Evolutionary conservation across 176 grass and related monocot species (phyloP).

Genomic region (Juncus inflexus): DNA sequence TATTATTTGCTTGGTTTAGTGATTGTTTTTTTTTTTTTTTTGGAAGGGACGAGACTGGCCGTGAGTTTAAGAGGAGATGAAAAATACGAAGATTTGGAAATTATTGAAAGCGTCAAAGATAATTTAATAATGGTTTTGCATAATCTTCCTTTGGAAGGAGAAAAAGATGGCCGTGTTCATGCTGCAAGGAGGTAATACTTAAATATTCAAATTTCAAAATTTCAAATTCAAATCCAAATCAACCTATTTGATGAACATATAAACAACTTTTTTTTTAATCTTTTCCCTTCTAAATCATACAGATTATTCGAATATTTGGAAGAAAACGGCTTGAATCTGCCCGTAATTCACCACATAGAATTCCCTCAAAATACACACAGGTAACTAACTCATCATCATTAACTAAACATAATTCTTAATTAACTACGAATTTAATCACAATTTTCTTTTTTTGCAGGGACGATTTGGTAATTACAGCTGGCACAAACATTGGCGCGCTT

Average conservation of each 20-base stretch:
- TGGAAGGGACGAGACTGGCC: constrained; percentile 75
- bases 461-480: constrained; percentile 87
- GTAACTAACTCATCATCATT: constrained; percentile 23
- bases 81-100: constrained; percentile 57
- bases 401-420: constrained; percentile 10
- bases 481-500: constrained; percentile 72
- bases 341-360: constrained; percentile 86
- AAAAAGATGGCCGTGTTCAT: constrained; percentile 79
- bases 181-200: constrained; percentile 66
- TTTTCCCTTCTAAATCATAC: constrained; percentile 16
- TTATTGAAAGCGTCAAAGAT: constrained; percentile 57
- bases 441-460: constrained; percentile 51
- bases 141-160: constrained; percentile 60
- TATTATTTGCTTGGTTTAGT: not conserved
- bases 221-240: not conserved
- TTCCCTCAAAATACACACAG: constrained; percentile 59
- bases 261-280: constrained; percentile 25
- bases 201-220: constrained; percentile 3
- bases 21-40: not conserved
- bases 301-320: constrained; percentile 90
- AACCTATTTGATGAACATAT: not conserved
- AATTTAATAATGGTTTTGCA: constrained; percentile 86
- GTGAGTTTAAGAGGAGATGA: constrained; percentile 74
- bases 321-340: constrained; percentile 65
- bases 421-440: constrained; percentile 3